Percentiles rank a stretch among this genome's conserved stretches.
Conservation (phyloP, 2,329 filamentous ascomycete species). For the Colletotrichum camelliae region DNA sequence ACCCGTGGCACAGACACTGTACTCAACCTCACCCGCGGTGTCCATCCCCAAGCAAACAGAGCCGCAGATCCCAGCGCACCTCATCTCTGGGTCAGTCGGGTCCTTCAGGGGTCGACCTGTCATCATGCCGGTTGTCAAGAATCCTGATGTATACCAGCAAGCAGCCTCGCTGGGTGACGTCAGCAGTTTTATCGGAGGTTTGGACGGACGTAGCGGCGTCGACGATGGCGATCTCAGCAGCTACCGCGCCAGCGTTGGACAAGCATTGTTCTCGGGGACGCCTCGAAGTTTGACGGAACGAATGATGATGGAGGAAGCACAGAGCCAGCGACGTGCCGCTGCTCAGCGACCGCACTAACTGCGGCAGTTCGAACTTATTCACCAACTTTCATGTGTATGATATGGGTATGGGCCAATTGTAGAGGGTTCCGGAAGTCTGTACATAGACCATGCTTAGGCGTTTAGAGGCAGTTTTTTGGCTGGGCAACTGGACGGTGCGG, state of each 20-base stretch:
- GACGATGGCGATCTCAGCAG: conserved; percentile 50
- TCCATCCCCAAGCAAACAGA: conserved; percentile 37
- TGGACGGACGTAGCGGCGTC: conserved; percentile 56
- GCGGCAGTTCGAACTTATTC: not conserved
- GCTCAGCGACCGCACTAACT: conserved; percentile 16
- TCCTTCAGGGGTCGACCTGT: conserved; percentile 62
- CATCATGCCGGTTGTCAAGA: conserved; percentile 55
- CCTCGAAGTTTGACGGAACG: conserved; percentile 55
- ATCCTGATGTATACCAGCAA: conserved; percentile 52
- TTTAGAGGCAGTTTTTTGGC: conserved; percentile 11
- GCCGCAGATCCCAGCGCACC: conserved; percentile 27
- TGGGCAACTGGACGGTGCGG: conserved; percentile 11
- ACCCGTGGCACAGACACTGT: conserved; percentile 32
- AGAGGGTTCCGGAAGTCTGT: conserved; percentile 18
- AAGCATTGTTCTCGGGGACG: conserved; percentile 45
- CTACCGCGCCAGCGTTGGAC: conserved; percentile 46
- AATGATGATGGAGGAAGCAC: conserved; percentile 53
- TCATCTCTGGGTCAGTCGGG: conserved; percentile 46
- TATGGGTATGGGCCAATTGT: conserved; percentile 12
- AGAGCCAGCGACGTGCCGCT: conserved; percentile 28
- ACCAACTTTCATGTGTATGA: conserved; percentile 3
- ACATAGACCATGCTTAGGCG: conserved; percentile 16
- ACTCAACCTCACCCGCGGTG: conserved; percentile 51
- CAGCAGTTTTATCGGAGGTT: conserved; percentile 57
- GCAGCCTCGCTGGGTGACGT: conserved; percentile 54